Evolutionary conservation across 2,329 filamentous ascomycete genomes (phyloP).

Genomic region (Immersiporthe knoxdaviesiana): DNA sequence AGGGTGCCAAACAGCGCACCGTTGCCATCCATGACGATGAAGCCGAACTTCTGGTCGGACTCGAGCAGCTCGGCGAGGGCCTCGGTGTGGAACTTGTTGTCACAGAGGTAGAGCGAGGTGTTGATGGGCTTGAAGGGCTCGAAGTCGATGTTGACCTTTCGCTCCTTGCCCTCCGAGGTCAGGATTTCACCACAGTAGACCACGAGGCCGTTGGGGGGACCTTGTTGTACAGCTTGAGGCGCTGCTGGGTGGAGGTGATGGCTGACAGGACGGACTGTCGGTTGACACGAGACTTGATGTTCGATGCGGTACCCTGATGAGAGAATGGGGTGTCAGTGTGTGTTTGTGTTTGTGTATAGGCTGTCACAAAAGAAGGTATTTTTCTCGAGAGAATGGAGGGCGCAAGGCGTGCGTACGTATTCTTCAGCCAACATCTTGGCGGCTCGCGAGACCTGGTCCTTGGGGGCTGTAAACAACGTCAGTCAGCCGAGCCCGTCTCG

Average conservation of each 20-base stretch:
- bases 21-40: conserved; percentile 99
- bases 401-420: conserved; percentile 67
- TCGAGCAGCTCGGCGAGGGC: conserved; percentile 95
- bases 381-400: conserved; percentile 28
- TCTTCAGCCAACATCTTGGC: conserved; percentile 99
- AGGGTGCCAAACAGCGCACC: conserved; percentile 95
- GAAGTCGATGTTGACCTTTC: conserved; percentile 99
- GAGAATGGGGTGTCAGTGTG: conserved; percentile 14
- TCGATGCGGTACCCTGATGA: conserved; percentile 92
- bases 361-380: background rate
- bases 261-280: conserved; percentile 96
- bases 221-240: conserved; percentile 98
- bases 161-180: conserved; percentile 96
- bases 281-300: conserved; percentile 99
- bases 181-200: conserved; percentile 99
- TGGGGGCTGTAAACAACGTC: conserved; percentile 68
- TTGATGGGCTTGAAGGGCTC: conserved; percentile 99
- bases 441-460: conserved; percentile 94
- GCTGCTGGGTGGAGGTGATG: conserved; percentile 98
- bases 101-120: conserved; percentile 97
- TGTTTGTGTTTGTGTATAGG: too few species aligned
- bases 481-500: conserved; percentile 34
- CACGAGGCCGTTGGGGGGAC: conserved; percentile 97
- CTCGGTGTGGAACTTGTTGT: conserved; percentile 99
- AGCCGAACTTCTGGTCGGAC: conserved; percentile 98